phyloP scores from a whole-genome alignment of 2,329 filamentous ascomycete genomes.

The Macroventuria anomochaeta region DNA sequence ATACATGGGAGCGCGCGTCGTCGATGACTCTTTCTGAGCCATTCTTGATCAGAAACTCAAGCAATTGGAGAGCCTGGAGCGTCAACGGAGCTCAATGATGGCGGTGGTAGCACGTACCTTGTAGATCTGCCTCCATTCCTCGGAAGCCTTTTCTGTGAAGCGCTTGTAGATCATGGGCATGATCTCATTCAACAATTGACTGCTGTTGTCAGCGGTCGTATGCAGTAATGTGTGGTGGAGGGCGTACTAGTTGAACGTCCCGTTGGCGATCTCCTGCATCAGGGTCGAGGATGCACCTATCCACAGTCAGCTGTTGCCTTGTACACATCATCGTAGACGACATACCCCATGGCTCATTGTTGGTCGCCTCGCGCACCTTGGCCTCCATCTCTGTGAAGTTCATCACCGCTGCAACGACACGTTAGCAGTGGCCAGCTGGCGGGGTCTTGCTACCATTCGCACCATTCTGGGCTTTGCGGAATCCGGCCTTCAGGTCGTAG shows the following conservation, averaged over 20 bases:
- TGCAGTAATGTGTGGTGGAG: background rate
- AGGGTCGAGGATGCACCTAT: slow-evolving; percentile 74
- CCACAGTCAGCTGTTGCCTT: slow-evolving; percentile 20
- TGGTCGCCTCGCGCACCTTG: slow-evolving; percentile 94
- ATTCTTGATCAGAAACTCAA: slow-evolving; percentile 97
- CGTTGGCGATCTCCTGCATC: slow-evolving; percentile 99
- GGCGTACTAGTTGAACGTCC: slow-evolving; percentile 94
- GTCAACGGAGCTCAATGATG: slow-evolving; percentile 22
- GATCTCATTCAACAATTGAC: slow-evolving; percentile 96
- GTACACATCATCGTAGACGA: background rate
- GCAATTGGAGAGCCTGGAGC: slow-evolving; percentile 75
- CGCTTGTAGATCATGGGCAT: slow-evolving; percentile 99
- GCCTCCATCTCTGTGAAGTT: slow-evolving; percentile 80
- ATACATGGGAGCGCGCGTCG: slow-evolving; percentile 93
- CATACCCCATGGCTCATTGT: slow-evolving; percentile 94
- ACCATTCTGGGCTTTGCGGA: slow-evolving; percentile 98
- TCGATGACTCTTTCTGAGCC: slow-evolving; percentile 97
- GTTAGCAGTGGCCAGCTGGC: slow-evolving; percentile 39
- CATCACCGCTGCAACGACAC: slow-evolving; percentile 76
- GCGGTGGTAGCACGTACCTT: slow-evolving; percentile 65
- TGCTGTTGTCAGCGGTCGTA: slow-evolving; percentile 51
- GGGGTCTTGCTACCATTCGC: slow-evolving; percentile 35
- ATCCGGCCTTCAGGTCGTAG: slow-evolving; percentile 93
- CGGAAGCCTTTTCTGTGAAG: slow-evolving; percentile 96
- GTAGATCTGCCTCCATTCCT: slow-evolving; percentile 99